Base-by-base conservation (phyloP, 345 rosid genomes). In the Xanthoceras sorbifolium region DNA sequence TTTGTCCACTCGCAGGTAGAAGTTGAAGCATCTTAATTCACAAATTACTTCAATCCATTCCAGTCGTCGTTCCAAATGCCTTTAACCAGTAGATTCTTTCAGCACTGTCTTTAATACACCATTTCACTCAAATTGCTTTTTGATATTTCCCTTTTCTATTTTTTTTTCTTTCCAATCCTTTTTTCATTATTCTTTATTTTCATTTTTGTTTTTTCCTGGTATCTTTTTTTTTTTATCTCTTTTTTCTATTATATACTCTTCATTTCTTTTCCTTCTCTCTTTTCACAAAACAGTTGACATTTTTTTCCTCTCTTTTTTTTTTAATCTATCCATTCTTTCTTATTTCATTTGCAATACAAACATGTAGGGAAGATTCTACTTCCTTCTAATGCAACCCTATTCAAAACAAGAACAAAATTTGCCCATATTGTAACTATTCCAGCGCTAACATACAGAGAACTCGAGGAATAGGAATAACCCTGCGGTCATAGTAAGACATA, bases 401-500 rank as follows among this genome's bases (percentile, higher is more conserved):
- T 67, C 70, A 75, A 80, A 72, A 78, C 72, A 74, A 81, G 69
- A 81, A 72, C 5, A 75, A 81, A 72, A 36, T 73, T 69, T 65
- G 76, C 85, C 86, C 76, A 59, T 75, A 81, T 65, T 60, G 83
- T 38, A 83, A 80, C 36, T 76, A 87, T 82, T 81, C 88, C 89
- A 84, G 86, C 77, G 74, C 82, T 78, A 86, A 75, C 78, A 83
- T 73, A 86, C 76, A 84, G 84, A 81, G 82, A 89, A 87, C 91
- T 88, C 60, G 92, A 86, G 77, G 85, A 77, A 81, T 78, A 80
- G 74, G 86, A 82, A 81, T 84, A 86, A 78, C 82, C 93, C 94
- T 92, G 97, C 98, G 90, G 88, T 84, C 87, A 92, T 85, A 86
- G 89, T 84, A 86, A 85, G 89, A 88, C 89, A 87, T 78, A 66